These are phyloP conservation scores for Lentinula lateritia DNA, from an alignment of 768 basidiomycete species.

Conservation along the genomic window DNA sequence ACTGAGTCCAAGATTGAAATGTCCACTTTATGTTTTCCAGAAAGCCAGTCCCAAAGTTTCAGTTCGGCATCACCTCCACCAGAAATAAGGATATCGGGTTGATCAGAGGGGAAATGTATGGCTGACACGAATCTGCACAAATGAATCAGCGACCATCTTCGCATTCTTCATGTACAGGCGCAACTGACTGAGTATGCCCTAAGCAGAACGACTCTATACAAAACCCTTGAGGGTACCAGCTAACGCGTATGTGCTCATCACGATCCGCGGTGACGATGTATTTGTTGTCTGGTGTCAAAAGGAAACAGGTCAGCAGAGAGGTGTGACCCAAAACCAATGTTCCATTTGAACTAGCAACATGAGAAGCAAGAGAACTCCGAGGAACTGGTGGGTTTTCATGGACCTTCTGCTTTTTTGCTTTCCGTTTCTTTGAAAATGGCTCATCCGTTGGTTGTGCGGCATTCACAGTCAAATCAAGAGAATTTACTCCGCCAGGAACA, in stretches of 20 bases:
- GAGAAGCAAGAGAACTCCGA: conserved; percentile 39
- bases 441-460: neutral
- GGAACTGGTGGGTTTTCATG: conserved; percentile 9
- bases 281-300: conserved; percentile 61
- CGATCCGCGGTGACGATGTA: conserved; percentile 87
- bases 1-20: conserved; percentile 45
- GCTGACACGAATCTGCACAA: conserved; percentile 73
- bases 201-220: conserved; percentile 84
- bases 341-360: conserved; percentile 67
- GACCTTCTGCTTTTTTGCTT: conserved; percentile 13
- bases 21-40: conserved; percentile 47
- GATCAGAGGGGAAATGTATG: conserved; percentile 56
- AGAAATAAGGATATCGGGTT: conserved; percentile 55
- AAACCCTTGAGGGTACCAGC: conserved; percentile 83
- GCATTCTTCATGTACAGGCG: neutral
- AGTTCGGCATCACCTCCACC: conserved; percentile 83
- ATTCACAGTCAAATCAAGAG: neutral
- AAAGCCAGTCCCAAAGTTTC: conserved; percentile 78
- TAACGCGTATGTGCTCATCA: conserved; percentile 93
- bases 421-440: conserved; percentile 18
- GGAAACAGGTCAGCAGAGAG: conserved; percentile 73
- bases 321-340: conserved; percentile 81
- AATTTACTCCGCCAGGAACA: neutral
- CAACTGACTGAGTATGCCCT: conserved; percentile 71
- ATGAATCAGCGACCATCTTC: neutral